Conservation (phyloP, 495 filamentous ascomycete genomes). For the Podospora pseudocomata region DNA sequence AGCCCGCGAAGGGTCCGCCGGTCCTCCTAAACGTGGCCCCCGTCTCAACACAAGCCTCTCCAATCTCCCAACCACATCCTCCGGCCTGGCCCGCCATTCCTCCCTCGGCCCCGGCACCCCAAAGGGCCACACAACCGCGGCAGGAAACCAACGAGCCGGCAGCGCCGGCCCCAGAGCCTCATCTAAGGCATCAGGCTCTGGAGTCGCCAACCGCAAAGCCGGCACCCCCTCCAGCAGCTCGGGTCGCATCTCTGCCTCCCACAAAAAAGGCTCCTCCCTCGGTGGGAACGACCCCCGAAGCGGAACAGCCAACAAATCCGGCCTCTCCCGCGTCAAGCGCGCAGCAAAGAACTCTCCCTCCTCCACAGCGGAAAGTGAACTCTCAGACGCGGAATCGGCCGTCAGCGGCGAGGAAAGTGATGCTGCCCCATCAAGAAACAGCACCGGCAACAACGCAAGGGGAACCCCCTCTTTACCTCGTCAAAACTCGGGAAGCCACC, state of each 20-base stretch:
- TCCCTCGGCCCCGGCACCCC: constrained; percentile 83
- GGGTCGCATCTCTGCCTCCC: constrained; percentile 16
- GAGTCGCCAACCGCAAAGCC: constrained; percentile 45
- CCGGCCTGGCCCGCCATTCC: constrained; percentile 70
- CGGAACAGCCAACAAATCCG: constrained; percentile 38
- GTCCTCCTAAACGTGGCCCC: constrained; percentile 69
- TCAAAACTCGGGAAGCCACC: constrained; percentile 11
- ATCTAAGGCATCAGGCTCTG: constrained; percentile 43
- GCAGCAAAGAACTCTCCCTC: constrained; percentile 58
- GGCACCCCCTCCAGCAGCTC: constrained; percentile 59
- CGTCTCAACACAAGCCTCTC: constrained; percentile 64
- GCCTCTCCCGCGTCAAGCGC: constrained; percentile 51
- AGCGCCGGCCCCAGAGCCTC: constrained; percentile 65
- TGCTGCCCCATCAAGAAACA: constrained; percentile 22
- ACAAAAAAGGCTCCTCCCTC: constrained; percentile 54
- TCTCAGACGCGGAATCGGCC: constrained; percentile 63
- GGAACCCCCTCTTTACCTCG: constrained; percentile 22
- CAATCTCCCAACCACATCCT: constrained; percentile 63
- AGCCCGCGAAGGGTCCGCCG: constrained; percentile 72
- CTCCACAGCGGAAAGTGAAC: constrained; percentile 56
- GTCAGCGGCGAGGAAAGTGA: constrained; percentile 46
- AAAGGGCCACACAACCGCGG: constrained; percentile 60
- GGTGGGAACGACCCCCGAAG: constrained; percentile 48
- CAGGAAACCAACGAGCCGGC: constrained; percentile 57
- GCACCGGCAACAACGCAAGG: constrained; percentile 35